Evolutionary conservation across 495 filamentous ascomycete species (phyloP).

Genomic region (Trichoderma asperelloides): DNA sequence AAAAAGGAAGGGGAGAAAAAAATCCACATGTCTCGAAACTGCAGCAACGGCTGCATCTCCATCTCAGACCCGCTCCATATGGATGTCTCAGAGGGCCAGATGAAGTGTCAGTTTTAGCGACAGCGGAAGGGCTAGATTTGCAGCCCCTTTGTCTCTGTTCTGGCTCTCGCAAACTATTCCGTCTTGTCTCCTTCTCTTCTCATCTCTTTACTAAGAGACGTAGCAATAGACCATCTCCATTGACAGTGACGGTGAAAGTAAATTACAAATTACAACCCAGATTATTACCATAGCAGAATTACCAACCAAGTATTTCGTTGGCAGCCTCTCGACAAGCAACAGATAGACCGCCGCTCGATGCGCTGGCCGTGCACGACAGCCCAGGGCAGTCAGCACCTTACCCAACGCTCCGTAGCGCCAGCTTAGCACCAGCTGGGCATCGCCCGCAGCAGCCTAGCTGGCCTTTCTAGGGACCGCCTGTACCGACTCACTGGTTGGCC

Average conservation of each 20-base stretch:
- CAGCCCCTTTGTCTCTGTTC: neutral
- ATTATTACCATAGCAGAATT: no score
- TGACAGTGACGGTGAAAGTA: no score
- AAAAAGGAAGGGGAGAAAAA: neutral
- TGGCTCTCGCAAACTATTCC: no score
- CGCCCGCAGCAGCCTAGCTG: neutral
- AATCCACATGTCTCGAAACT: slow-evolving; percentile 6
- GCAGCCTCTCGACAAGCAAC: neutral
- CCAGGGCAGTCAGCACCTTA: neutral
- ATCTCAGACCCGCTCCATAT: neutral
- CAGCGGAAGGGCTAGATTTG: neutral
- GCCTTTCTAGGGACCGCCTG: neutral
- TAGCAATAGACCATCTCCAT: no score
- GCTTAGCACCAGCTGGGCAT: neutral
- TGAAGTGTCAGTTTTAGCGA: neutral
- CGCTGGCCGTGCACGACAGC: neutral
- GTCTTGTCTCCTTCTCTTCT: no score
- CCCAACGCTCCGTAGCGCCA: neutral
- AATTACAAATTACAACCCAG: no score
- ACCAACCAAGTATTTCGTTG: neutral
- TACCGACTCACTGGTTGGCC: slow-evolving; percentile 3
- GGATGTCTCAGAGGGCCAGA: neutral
- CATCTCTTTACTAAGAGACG: no score
- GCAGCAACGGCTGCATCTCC: neutral
- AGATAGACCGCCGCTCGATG: neutral